Evolutionary conservation across 2,329 filamentous ascomycete species (phyloP).

Genomic region (Diaporthe destruens): DNA sequence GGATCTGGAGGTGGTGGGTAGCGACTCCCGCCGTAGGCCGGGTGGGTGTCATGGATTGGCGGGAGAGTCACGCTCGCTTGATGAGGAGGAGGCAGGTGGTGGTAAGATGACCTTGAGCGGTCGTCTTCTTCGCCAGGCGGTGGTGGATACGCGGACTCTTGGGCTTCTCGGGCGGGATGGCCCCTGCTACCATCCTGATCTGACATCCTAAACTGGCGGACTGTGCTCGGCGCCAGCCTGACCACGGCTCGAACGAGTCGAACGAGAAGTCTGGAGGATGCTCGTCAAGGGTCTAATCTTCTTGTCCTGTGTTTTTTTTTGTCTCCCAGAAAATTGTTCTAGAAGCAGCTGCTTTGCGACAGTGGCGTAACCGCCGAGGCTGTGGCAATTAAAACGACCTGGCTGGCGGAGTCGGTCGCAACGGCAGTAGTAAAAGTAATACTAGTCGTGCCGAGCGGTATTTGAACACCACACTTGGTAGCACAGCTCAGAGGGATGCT

Average conservation of each 20-base stretch:
- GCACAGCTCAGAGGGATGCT: constrained; percentile 6
- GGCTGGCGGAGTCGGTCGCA: constrained; percentile 6
- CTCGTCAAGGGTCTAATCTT: neutral
- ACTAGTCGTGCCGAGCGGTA: neutral
- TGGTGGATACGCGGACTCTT: constrained; percentile 58
- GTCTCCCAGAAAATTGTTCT: neutral
- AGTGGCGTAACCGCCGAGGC: neutral
- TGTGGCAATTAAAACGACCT: constrained; percentile 8
- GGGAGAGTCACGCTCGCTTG: constrained; percentile 63
- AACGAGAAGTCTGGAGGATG: constrained; percentile 10
- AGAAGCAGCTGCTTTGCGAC: constrained; percentile 19
- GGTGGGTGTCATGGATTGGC: constrained; percentile 62
- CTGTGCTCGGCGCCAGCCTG: constrained; percentile 49
- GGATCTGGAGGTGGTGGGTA: constrained; percentile 57
- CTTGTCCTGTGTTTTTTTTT: neutral
- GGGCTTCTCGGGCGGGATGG: constrained; percentile 51
- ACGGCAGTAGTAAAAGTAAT: neutral
- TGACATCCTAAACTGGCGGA: constrained; percentile 52
- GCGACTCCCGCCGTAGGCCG: constrained; percentile 49
- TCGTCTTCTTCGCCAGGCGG: constrained; percentile 58
- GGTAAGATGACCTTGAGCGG: constrained; percentile 49
- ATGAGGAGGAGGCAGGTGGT: constrained; percentile 52
- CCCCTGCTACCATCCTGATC: constrained; percentile 53
- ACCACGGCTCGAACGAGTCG: constrained; percentile 15
- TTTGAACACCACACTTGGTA: neutral